Percentiles rank a stretch among this genome's conserved stretches.
phyloP scores from a whole-genome alignment of 1,284 basidiomycete genomes.

The Leccinum ponderosum region DNA sequence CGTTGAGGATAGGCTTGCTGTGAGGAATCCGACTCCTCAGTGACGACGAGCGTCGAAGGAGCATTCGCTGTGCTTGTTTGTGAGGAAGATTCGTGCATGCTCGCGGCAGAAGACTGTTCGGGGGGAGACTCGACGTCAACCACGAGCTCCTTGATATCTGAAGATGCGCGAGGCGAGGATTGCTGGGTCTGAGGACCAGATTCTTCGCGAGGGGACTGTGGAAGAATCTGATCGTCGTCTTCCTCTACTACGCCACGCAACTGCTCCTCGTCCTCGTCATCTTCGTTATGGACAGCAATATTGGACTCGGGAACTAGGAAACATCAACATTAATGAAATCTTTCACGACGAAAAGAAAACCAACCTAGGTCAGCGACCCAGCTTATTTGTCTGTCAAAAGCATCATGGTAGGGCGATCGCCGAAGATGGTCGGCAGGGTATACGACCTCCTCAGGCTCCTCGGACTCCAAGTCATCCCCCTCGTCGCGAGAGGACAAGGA shows the following conservation, averaged over 20 bases:
- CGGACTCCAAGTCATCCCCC: slow-evolving; percentile 40
- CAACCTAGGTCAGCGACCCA: slow-evolving; percentile 72
- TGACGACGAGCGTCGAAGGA: slow-evolving; percentile 38
- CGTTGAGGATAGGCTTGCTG: slow-evolving; percentile 53
- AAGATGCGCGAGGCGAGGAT: slow-evolving; percentile 52
- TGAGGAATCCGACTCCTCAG: slow-evolving; percentile 50
- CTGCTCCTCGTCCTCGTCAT: slow-evolving; percentile 46
- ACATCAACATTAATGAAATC: slow-evolving; percentile 8
- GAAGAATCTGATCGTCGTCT: slow-evolving; percentile 44
- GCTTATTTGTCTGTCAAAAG: slow-evolving; percentile 66
- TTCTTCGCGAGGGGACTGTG: slow-evolving; percentile 40
- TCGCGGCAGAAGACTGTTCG: slow-evolving; percentile 44
- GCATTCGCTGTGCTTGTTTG: slow-evolving; percentile 45
- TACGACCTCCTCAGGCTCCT: slow-evolving; percentile 52
- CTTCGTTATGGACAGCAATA: slow-evolving; percentile 62
- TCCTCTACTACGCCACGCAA: slow-evolving; percentile 33
- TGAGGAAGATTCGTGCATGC: slow-evolving; percentile 53
- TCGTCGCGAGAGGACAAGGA: slow-evolving; percentile 49
- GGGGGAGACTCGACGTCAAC: slow-evolving; percentile 62
- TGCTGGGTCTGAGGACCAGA: slow-evolving; percentile 42
- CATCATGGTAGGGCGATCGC: slow-evolving; percentile 46
- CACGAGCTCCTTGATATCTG: slow-evolving; percentile 53
- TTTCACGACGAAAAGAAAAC: slow-evolving; percentile 22
- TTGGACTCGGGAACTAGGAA: slow-evolving; percentile 51
- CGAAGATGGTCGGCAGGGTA: slow-evolving; percentile 50